phyloP scores from a whole-genome alignment of 208 protist genomes.

The Leishmania turanica region DNA sequence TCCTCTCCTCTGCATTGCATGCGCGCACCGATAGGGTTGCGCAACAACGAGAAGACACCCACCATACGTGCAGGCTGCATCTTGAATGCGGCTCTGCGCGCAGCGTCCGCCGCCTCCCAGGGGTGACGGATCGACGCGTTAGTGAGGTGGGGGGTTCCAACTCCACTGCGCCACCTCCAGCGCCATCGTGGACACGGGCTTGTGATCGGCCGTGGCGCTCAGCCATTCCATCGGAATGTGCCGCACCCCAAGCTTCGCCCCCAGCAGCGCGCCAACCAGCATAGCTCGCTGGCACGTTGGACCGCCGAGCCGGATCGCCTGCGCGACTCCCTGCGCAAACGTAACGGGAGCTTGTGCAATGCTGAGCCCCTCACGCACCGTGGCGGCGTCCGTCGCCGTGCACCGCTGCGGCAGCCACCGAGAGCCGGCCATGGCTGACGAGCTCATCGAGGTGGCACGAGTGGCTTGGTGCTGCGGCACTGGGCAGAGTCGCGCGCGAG shows the following conservation, averaged over 20 bases:
- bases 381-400: slow-evolving; percentile 33
- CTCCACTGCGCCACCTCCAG: slow-evolving; percentile 83
- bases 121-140: not conserved
- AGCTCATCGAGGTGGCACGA: not conserved
- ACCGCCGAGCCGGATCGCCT: slow-evolving; percentile 57
- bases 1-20: not conserved
- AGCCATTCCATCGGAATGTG: slow-evolving; percentile 73
- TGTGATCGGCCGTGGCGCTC: slow-evolving; percentile 68
- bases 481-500: not conserved
- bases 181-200: slow-evolving; percentile 63
- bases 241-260: slow-evolving; percentile 66
- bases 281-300: slow-evolving; percentile 62
- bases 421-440: not conserved
- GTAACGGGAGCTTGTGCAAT: slow-evolving; percentile 51
- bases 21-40: not conserved
- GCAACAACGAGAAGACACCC: not conserved
- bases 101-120: not conserved
- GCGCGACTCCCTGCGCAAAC: slow-evolving; percentile 60
- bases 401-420: slow-evolving; percentile 36
- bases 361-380: slow-evolving; percentile 56
- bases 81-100: not conserved
- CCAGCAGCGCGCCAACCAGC: slow-evolving; percentile 84
- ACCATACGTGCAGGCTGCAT: not conserved
- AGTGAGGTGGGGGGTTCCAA: slow-evolving; percentile 83
- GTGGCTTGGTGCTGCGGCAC: slow-evolving; percentile 7